Percentiles rank a stretch among this genome's conserved stretches.
Conservation (phyloP, 257 asterid genomes). For the Euphrasia confusa region DNA sequence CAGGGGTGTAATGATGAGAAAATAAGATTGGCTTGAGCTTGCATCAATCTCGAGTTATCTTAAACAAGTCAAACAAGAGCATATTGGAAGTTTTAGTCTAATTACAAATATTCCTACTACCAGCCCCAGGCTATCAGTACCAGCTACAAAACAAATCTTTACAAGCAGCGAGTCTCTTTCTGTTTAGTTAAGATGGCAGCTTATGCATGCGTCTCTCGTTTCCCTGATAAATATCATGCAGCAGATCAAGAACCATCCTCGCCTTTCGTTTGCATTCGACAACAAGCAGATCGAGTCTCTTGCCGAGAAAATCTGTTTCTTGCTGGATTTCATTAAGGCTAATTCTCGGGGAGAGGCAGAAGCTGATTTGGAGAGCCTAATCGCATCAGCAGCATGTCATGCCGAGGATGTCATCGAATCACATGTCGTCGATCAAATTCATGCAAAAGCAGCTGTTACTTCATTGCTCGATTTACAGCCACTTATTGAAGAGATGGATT, state of each 20-base stretch:
- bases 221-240: neutral
- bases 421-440: conserved; percentile 10
- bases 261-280: neutral
- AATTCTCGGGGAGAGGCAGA: neutral
- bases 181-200: neutral
- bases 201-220: neutral
- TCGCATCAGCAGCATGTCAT: neutral
- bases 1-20: too few relatives aligned
- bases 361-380: neutral
- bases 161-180: too few relatives aligned
- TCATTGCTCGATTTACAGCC: neutral
- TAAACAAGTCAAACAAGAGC: too few relatives aligned
- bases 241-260: neutral
- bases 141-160: too few relatives aligned
- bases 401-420: conserved; percentile 28
- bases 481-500: neutral
- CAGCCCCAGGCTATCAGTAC: too few relatives aligned
- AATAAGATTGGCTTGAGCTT: too few relatives aligned
- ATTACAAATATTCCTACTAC: too few relatives aligned
- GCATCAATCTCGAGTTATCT: too few relatives aligned
- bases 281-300: neutral
- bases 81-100: too few relatives aligned
- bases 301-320: neutral
- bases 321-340: conserved; percentile 1
- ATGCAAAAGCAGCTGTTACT: neutral